These are phyloP conservation scores for Backusella tarrabulga DNA, from an alignment of 192 early-diverging fungal species.

Conservation along the genomic window DNA sequence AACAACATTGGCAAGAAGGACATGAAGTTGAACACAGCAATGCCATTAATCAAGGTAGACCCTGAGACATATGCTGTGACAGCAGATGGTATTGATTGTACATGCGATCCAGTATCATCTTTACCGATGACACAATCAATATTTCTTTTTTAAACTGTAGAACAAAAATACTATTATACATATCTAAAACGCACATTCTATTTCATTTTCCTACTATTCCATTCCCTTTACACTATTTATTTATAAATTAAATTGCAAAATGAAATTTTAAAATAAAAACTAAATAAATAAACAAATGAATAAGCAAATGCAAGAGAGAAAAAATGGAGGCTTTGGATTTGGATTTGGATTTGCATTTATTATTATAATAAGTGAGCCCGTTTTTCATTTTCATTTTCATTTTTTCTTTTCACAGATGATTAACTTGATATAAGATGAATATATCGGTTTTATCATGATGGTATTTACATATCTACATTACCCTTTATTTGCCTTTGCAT, in stretches of 20 bases:
- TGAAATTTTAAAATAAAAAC: background rate
- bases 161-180: background rate
- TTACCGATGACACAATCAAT: constrained; percentile 70
- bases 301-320: too few relatives aligned
- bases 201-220: background rate
- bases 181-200: background rate
- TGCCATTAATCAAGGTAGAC: constrained; percentile 79
- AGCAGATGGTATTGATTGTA: constrained; percentile 67
- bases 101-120: constrained; percentile 63
- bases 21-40: constrained; percentile 79
- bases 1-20: constrained; percentile 74
- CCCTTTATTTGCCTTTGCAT: background rate
- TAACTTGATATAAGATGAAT: background rate
- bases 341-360: too few relatives aligned
- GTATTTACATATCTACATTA: too few relatives aligned
- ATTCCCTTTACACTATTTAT: background rate
- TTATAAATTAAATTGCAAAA: background rate
- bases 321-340: too few relatives aligned
- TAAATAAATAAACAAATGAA: too few relatives aligned
- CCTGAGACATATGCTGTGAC: constrained; percentile 89
- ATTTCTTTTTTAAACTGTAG: constrained; percentile 53
- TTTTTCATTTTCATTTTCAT: too few relatives aligned
- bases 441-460: too few relatives aligned
- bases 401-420: background rate
- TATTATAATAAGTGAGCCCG: too few relatives aligned